A percentile compares a stretch with the other conserved stretches of the same genome.
Conservation (phyloP, 2,329 filamentous ascomycete genomes). For the Aureobasidium sp. region DNA sequence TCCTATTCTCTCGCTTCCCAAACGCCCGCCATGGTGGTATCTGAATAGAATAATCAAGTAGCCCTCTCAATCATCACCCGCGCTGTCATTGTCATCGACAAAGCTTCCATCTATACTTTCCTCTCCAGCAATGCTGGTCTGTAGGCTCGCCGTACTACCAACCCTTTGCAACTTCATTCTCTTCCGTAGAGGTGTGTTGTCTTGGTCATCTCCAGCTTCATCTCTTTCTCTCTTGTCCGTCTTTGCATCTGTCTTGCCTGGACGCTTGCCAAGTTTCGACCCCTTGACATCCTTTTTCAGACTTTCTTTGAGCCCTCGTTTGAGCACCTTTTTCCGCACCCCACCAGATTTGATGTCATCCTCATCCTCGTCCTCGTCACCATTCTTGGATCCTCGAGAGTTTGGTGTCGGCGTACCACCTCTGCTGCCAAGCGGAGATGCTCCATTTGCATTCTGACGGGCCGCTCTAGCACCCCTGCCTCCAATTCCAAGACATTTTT, state of each 20-base stretch:
- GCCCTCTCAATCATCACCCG: conserved; percentile 24
- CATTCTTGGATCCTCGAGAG: conserved; percentile 23
- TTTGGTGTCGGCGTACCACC: conserved; percentile 28
- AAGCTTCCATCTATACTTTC: conserved; percentile 33
- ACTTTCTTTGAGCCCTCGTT: conserved; percentile 37
- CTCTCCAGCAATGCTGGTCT: conserved; percentile 23
- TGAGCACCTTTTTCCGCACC: conserved; percentile 32
- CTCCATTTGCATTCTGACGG: conserved; percentile 31
- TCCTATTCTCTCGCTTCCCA: not conserved
- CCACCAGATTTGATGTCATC: conserved; percentile 28
- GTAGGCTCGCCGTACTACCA: conserved; percentile 30
- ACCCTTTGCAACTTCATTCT: conserved; percentile 32
- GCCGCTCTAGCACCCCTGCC: conserved; percentile 47
- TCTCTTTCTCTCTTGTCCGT: conserved; percentile 30
- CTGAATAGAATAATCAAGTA: not conserved
- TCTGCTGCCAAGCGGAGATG: conserved; percentile 24
- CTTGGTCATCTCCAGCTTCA: conserved; percentile 28
- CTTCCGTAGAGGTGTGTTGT: conserved; percentile 29
- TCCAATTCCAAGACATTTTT: conserved; percentile 53
- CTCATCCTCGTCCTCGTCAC: conserved; percentile 22
- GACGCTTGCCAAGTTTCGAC: conserved; percentile 24
- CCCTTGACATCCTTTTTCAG: conserved; percentile 38
- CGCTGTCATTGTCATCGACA: conserved; percentile 27
- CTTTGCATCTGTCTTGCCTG: conserved; percentile 21
- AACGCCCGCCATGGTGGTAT: conserved; percentile 12